Evolutionary conservation across 2,329 filamentous ascomycete species (phyloP).

Genomic region (Colletotrichum coccodes): DNA sequence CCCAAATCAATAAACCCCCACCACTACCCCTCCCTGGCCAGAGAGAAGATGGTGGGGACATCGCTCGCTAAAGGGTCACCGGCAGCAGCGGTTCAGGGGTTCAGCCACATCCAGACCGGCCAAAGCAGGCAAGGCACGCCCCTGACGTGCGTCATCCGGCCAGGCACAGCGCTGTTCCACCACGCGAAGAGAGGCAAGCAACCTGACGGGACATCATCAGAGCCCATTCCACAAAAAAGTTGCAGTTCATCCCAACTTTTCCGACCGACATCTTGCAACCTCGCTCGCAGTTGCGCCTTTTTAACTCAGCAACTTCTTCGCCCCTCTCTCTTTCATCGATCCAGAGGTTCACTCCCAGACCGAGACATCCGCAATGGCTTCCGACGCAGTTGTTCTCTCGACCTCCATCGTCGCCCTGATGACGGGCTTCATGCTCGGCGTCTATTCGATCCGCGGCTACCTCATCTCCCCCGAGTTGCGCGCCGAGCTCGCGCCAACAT

Average conservation of each 20-base stretch:
- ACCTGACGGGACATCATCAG: conserved; percentile 15
- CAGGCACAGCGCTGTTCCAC: conserved; percentile 12
- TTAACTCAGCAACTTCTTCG: not conserved
- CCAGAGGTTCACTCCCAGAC: not conserved
- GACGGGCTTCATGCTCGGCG: conserved; percentile 82
- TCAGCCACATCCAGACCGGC: conserved; percentile 15
- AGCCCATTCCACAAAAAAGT: conserved; percentile 20
- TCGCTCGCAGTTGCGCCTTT: not conserved
- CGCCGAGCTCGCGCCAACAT: conserved; percentile 65
- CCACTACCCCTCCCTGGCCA: conserved; percentile 22
- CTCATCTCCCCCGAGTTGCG: conserved; percentile 65
- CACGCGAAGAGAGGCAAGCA: not conserved
- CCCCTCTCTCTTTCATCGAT: not conserved
- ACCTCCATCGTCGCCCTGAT: conserved; percentile 80
- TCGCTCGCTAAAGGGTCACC: conserved; percentile 7
- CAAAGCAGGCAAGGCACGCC: conserved; percentile 18
- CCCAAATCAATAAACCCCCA: conserved; percentile 15
- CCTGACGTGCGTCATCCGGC: conserved; percentile 32
- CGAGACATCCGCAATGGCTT: not conserved
- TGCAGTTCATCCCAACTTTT: conserved; percentile 20
- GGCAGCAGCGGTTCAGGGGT: conserved; percentile 12
- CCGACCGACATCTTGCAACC: not conserved
- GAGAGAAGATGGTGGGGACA: conserved; percentile 18
- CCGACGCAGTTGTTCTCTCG: conserved; percentile 66
- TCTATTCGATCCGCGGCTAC: conserved; percentile 75